Conservation (phyloP, 108 stramenopile genomes). For the Nitzschia palea region DNA sequence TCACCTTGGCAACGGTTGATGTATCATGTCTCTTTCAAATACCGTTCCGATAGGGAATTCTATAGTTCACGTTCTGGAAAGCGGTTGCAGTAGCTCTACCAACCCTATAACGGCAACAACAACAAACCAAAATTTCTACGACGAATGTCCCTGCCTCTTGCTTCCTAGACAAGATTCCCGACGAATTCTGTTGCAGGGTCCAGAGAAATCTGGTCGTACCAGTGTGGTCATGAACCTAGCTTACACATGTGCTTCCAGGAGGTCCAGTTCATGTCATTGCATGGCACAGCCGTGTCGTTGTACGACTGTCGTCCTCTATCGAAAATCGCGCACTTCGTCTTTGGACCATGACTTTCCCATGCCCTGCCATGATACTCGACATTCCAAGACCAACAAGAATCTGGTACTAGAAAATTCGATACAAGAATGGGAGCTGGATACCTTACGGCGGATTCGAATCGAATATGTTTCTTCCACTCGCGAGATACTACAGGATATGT, state of each 20-base stretch:
- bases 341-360: background rate
- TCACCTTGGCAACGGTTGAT: background rate
- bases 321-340: background rate
- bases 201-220: constrained; percentile 21
- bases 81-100: background rate
- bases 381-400: no score
- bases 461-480: constrained; percentile 9
- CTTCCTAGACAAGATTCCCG: background rate
- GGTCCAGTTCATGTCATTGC: constrained; percentile 3
- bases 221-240: constrained; percentile 35
- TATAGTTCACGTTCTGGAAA: background rate
- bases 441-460: constrained; percentile 30
- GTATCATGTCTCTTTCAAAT: background rate
- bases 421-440: constrained; percentile 20
- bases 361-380: no score
- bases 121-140: background rate
- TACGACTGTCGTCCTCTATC: constrained; percentile 1
- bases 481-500: constrained; percentile 19
- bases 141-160: background rate
- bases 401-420: constrained; percentile 3
- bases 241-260: constrained; percentile 9
- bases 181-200: constrained; percentile 26
- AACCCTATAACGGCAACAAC: background rate
- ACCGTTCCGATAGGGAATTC: constrained; percentile 18
- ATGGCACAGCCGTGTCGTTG: constrained; percentile 7